Base-by-base conservation (phyloP, 495 filamentous ascomycete genomes). In the Aspergillus funiculosus region DNA sequence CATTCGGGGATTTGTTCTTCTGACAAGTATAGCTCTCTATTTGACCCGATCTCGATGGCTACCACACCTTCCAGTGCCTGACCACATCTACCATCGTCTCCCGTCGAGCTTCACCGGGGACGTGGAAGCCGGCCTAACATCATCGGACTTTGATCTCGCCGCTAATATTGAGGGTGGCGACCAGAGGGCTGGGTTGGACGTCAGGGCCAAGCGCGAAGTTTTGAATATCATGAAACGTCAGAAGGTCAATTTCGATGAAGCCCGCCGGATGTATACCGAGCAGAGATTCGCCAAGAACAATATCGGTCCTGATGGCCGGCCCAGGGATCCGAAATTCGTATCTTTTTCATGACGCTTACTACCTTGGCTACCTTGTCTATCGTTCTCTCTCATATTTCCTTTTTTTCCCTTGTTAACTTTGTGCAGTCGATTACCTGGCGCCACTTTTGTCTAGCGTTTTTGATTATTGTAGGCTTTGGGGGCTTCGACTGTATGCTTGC, bases 291-390 rank as follows among this genome's bases (percentile, higher is more conserved):
- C 76, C 53, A 87, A 81, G 59, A 87, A 94, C 56, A 83, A 85
- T 43, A 96, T 98, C 58, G 89, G 81, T 8, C 72, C 82, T 11
- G 94, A 97, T 64, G 92, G 94, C 25, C 67, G 80, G 57, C 92
- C 92, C 39, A 80, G 81, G 61, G 92, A 96, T 75, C 88, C 89
- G 45, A 95, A 94, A 72, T 94, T 94, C 60, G 87, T 95, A 8
- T 90, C 85, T 43, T 95, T 95, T 65, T 92, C 87, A 19, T 94
- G 56, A 73, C 36, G 22, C n/a, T n/a, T n/a, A n/a, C n/a, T n/a
- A n/a, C n/a, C n/a, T n/a, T n/a, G n/a, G n/a, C n/a, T n/a, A n/a
- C n/a, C n/a, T n/a, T 21, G 3, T 38, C 8, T 19, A 29, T 39
- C 6, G 7, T 6, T 32, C 9, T 10, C 18, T 18, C 2, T 22